Base-by-base conservation (phyloP, 164 flowering plant genomes). In the Amborella trichopoda region DNA sequence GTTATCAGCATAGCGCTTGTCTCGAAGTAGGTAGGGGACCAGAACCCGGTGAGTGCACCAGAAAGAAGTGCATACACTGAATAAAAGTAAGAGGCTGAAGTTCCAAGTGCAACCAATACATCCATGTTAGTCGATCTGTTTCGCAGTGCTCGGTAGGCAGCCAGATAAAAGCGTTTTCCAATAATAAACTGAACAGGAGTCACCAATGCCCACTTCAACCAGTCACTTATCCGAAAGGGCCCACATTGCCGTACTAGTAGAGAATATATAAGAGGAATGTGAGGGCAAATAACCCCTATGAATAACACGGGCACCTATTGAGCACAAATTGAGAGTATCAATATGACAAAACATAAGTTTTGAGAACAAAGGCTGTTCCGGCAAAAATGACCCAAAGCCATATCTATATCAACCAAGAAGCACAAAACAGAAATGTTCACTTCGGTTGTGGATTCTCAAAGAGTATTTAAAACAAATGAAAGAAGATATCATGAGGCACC, bases 1-100 rank as follows among this genome's bases (percentile, higher is more conserved):
- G 99, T 93, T 54, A 93, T 88, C 25, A 93, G 71, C 97, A 93
- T 88, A 30, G 99, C 73, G 68, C 99, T 93, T 58, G 95, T 81
- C 68, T 93, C 99, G 65, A 93, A 93, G 65, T 93, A 93, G 26
- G 82, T 88, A 10, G 89, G 87, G 53, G 95, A 81, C 94, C 95
- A 79, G 50, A 88, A 85, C 14, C 94, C 99, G 60, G 99, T 80
- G 6, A 75, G 28, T 3, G 96, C 96, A 39, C 99, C 99, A 68
- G 88, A 88, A 23, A 93, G 61, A 58, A 93, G 83, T 25, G 96
- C 96, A 63, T 70, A 59, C 23, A 85, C 94, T 63, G 97, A 88
- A 58, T 93, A 93, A 56, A 93, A 76, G 58, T 93, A 93, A 48
- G 95, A 70, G 39, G 99, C 95, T 50, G 99, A 76, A 56, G 99